Conservation (phyloP, 2,329 filamentous ascomycete species). For the Pseudovirgaria hyperparasitica region DNA sequence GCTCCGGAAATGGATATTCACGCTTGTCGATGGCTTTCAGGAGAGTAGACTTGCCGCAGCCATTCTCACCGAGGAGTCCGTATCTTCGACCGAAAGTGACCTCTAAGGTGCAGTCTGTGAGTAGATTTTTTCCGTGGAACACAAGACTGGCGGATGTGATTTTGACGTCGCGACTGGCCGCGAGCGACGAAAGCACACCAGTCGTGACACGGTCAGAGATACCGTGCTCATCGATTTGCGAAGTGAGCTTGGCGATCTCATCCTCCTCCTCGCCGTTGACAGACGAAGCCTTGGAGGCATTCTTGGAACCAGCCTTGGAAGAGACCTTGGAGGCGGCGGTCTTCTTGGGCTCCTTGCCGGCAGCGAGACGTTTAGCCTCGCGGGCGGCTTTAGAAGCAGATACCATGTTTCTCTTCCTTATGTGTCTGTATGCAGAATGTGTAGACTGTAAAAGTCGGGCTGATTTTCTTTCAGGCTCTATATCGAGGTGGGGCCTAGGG, state of each 20-base stretch:
- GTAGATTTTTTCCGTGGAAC: slow-evolving; percentile 94
- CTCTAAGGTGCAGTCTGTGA: slow-evolving; percentile 88
- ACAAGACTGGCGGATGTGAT: slow-evolving; percentile 87
- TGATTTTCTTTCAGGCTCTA: slow-evolving; percentile 9
- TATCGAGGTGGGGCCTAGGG: slow-evolving; percentile 8
- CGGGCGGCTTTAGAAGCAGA: slow-evolving; percentile 58
- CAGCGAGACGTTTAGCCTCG: slow-evolving; percentile 51
- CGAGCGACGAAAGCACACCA: slow-evolving; percentile 79
- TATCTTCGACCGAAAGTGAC: slow-evolving; percentile 88
- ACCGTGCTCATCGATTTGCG: slow-evolving; percentile 93
- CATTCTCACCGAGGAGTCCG: slow-evolving; percentile 94
- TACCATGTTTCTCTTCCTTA: slow-evolving; percentile 46
- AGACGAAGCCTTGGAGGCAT: slow-evolving; percentile 49
- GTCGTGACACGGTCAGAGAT: slow-evolving; percentile 97
- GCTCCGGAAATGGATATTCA: slow-evolving; percentile 91
- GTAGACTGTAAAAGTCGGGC: slow-evolving; percentile 5
- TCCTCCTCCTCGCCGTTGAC: slow-evolving; percentile 61
- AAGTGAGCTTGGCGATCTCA: slow-evolving; percentile 76
- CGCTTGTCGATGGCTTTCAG: slow-evolving; percentile 87
- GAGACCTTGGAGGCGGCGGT: slow-evolving; percentile 58
- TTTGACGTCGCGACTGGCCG: slow-evolving; percentile 86
- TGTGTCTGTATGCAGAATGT: slow-evolving; percentile 5
- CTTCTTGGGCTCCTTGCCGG: slow-evolving; percentile 66
- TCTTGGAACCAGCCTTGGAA: slow-evolving; percentile 55
- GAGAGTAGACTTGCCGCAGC: slow-evolving; percentile 96